Evolutionary conservation across 306 rosid species (phyloP), one percentile per base, ranked within the genome.

Genomic region (Hylodesmum podocarpum): DNA sequence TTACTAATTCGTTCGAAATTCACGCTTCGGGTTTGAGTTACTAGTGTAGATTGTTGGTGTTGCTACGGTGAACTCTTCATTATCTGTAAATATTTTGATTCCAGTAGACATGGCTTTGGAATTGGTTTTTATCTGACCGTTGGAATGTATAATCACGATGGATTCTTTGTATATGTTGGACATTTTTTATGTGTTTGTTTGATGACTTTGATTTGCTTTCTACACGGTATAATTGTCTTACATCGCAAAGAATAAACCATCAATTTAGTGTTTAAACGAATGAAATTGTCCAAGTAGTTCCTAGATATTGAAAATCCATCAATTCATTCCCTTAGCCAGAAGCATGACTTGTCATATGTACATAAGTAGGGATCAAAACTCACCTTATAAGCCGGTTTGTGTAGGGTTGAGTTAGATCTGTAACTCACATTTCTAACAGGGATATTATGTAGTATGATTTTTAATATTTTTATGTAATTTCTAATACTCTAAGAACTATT

Each of bases 1-100:
- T 74, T 68, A 18, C 13, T 74, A 19, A 31, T 73, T 59, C 29
- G 28, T 63, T 47, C 25, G 27, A n/a, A 63, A 8, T 64, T 75
- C 29, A n/a, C n/a, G n/a, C 39, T 27, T 8, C 15, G 3, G 9
- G 3, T 37, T 14, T 72, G 10, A 27, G 13, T n/a, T n/a, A n/a
- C n/a, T 27, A 36, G 49, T 22, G 13, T 9, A 13, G 14, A 22
- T 31, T 18, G 4, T 36, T 64, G 8, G 9, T 39, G 4, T 64
- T 29, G 18, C 15, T 40, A 40, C 6, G 16, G 21, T 18, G 0
- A 50, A 36, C 24, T 49, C 14, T 34, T 27, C 12, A 37, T 64
- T 37, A 31, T 25, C 4, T 39, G 19, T 16, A 29, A 55, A 29
- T 39, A 29, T 31, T 66, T 2, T 8, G 41, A 53, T 37, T 77